These are phyloP conservation scores for Lycium barbarum DNA, from an alignment of 257 asterid species.

Conservation along the genomic window DNA sequence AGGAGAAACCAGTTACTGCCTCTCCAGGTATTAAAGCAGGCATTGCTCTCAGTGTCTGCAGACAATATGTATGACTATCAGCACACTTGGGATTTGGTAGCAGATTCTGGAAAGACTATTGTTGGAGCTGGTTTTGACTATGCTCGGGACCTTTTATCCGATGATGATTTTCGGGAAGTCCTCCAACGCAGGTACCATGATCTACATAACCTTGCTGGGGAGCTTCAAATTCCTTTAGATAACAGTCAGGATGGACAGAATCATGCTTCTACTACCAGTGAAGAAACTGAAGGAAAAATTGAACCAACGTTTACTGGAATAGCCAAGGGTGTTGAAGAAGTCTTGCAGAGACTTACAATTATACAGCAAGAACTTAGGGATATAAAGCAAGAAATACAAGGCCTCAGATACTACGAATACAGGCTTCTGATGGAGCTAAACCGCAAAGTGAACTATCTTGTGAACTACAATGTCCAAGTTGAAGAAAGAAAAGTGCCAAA, in stretches of 20 bases:
- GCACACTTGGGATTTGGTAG: conserved; percentile 75
- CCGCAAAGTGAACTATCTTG: conserved; percentile 75
- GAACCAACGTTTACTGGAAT: conserved; percentile 81
- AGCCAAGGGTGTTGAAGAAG: conserved; percentile 85
- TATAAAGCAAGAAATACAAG: conserved; percentile 83
- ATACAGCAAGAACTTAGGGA: conserved; percentile 89
- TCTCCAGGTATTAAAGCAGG: conserved; percentile 65
- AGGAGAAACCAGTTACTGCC: conserved; percentile 60
- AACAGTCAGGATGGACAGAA: conserved; percentile 40
- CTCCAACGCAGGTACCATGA: conserved; percentile 81
- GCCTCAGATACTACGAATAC: conserved; percentile 84
- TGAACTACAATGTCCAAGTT: conserved; percentile 67
- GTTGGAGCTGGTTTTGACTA: conserved; percentile 66
- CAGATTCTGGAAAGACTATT: conserved; percentile 64
- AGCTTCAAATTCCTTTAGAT: conserved; percentile 75
- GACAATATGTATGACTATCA: conserved; percentile 87
- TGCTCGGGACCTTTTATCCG: conserved; percentile 82
- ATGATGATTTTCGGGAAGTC: conserved; percentile 88
- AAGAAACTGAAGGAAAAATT: conserved; percentile 55
- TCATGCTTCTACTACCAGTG: conserved; percentile 33
- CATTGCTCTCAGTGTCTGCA: conserved; percentile 81
- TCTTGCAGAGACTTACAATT: conserved; percentile 77
- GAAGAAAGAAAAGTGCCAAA: conserved; percentile 87
- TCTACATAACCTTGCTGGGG: conserved; percentile 79
- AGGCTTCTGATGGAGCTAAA: conserved; percentile 68